Evolutionary conservation across 78 protist genomes (phyloP), one percentile per base, ranked within the genome.

Genomic region (Anaeramoeba flamelloides): DNA sequence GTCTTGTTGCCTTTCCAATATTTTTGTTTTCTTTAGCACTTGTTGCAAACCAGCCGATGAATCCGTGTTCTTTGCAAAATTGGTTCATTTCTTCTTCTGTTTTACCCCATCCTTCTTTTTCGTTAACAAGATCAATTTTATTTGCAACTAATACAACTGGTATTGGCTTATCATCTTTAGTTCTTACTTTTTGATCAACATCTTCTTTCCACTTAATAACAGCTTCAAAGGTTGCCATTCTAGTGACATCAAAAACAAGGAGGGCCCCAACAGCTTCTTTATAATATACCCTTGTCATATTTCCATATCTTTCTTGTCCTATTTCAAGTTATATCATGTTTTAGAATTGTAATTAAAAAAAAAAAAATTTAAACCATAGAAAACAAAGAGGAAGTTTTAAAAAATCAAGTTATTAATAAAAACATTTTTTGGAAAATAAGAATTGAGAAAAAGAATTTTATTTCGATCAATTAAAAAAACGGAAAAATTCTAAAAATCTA

Each of bases 211-310:
- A 81, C 8, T 81, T 81, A 26, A 12, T 39, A 22, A 81, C 83
- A 4, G 78, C 74, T 31, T 81, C 83, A 34, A 81, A 74, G 4
- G 83, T 81, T 36, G 38, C 76, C 3, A 77, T 32, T 36, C 83
- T 75, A 26, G 83, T 75, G 22, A 81, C 74, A 81, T 81, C 83
- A 81, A 81, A 81, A 30, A 81, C 83, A 74, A 81, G 39, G 36
- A 81, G 22, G 78, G 83, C 83, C 4, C 83, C 83, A 81, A 53
- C 74, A 53, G 83, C 83, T 34, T 81, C 83, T 17, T 37, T 32
- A 77, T 81, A 81, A 77, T 81, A 81, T 3, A 81, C 83, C 26
- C 83, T 22, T 26, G 83, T 81, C 83, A 81, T 81, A 75, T 81
- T 81, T 30, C 83, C 83, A 37, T 81, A 81, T 36, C 83, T 30